A percentile compares a stretch with the other conserved stretches of the same genome.
Conservation (phyloP, 805 yeast species). For the Metschnikowia kunwiensis region DNA sequence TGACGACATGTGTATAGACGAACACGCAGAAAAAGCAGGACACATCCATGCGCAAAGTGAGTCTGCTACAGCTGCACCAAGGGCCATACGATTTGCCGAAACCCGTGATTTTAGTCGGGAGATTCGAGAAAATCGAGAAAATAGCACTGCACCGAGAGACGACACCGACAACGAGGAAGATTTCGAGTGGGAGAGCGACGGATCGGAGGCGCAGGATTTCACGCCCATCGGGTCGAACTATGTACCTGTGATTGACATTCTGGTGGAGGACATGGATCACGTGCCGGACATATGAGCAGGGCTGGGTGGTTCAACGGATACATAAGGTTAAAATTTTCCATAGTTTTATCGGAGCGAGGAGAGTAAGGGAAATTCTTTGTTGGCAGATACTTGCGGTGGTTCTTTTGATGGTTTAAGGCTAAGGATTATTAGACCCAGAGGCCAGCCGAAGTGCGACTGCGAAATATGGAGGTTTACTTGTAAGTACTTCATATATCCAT, state of each 20-base stretch:
- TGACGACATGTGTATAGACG: slow-evolving; percentile 12
- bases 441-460: too few species aligned
- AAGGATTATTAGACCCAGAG: too few species aligned
- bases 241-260: slow-evolving; percentile 42
- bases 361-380: too few species aligned
- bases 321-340: too few species aligned
- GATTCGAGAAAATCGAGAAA: neutral
- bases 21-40: neutral
- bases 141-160: neutral
- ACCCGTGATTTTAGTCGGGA: slow-evolving; percentile 6
- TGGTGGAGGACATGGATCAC: slow-evolving; percentile 33
- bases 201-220: neutral
- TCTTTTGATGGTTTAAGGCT: too few species aligned
- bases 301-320: too few species aligned
- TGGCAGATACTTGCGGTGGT: too few species aligned
- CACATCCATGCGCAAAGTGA: slow-evolving; percentile 1
- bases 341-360: too few species aligned
- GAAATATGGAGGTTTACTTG: too few species aligned
- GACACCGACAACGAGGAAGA: slow-evolving; percentile 3
- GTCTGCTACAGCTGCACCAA: too few species aligned
- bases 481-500: too few species aligned
- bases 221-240: slow-evolving; percentile 20
- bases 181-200: slow-evolving; percentile 1
- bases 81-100: too few species aligned
- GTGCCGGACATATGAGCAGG: slow-evolving; percentile 5